Evolutionary conservation across 805 yeast genomes (phyloP).

Genomic region (Clavispora vitiphila): DNA sequence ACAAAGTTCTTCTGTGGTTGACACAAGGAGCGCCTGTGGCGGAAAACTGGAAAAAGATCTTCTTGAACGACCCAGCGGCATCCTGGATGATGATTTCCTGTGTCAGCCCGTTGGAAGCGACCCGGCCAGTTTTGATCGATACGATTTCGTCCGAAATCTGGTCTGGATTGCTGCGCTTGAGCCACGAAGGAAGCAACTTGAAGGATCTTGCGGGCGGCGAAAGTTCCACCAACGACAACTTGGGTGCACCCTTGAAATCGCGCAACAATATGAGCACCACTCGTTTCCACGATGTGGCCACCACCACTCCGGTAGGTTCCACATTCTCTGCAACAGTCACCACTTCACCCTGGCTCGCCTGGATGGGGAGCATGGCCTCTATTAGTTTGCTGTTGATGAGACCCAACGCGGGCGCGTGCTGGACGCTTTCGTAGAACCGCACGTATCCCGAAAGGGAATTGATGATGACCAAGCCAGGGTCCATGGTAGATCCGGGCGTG

Average conservation of each 20-base stretch:
- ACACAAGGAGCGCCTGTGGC: constrained; percentile 25
- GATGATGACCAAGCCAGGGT: constrained; percentile 70
- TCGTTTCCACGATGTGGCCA: constrained; percentile 68
- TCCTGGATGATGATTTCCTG: constrained; percentile 42
- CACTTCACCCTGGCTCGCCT: constrained; percentile 42
- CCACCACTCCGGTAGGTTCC: constrained; percentile 69
- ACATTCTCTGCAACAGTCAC: constrained; percentile 54
- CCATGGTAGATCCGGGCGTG: constrained; percentile 41
- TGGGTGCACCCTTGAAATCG: constrained; percentile 64
- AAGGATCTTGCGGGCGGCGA: constrained; percentile 8
- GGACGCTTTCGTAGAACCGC: constrained; percentile 70
- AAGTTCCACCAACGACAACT: constrained; percentile 30
- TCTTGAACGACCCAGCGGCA: constrained; percentile 37
- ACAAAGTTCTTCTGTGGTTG: constrained; percentile 21
- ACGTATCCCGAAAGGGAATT: constrained; percentile 55
- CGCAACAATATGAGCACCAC: constrained; percentile 57
- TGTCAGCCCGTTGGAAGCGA: constrained; percentile 44
- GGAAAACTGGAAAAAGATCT: constrained; percentile 24
- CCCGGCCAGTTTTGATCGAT: constrained; percentile 51
- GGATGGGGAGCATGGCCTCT: constrained; percentile 37
- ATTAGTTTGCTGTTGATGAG: constrained; percentile 43
- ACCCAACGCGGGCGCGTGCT: constrained; percentile 63
- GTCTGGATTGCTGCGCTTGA: constrained; percentile 8
- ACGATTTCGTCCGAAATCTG: constrained; percentile 46
- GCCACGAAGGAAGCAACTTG: constrained; percentile 9